These are phyloP conservation scores for Xylariaceae sp. DNA, from an alignment of 2,329 filamentous ascomycete species.

Conservation along the genomic window DNA sequence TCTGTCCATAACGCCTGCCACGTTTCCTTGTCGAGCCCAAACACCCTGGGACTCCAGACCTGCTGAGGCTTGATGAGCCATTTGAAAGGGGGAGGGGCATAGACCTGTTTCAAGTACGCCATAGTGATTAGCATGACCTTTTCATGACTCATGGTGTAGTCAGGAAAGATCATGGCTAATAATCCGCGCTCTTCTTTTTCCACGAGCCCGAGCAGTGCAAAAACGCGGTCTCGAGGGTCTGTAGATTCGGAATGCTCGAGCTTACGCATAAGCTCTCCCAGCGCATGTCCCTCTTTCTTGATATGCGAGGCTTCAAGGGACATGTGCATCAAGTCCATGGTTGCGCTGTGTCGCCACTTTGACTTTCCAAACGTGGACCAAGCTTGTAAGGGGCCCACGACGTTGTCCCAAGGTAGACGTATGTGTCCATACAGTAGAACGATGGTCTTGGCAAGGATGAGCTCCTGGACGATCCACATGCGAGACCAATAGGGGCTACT, in stretches of 20 bases:
- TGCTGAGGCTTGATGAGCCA: constrained; percentile 7
- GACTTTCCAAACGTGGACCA: constrained; percentile 2
- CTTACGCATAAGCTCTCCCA: constrained; percentile 3
- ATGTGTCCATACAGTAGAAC: constrained; percentile 4
- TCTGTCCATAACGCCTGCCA: constrained; percentile 6
- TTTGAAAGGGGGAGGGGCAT: constrained; percentile 2
- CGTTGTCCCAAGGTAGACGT: background rate
- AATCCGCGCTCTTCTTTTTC: constrained; percentile 1
- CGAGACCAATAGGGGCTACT: constrained; percentile 9
- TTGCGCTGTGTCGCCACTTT: constrained; percentile 3
- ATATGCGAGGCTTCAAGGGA: background rate
- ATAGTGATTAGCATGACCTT: constrained; percentile 10
- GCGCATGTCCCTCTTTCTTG: background rate
- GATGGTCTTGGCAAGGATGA: constrained; percentile 7
- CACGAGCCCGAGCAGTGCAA: constrained; percentile 2
- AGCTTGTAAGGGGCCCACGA: background rate
- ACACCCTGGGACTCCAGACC: constrained; percentile 5
- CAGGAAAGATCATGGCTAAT: constrained; percentile 5
- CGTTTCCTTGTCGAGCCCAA: constrained; percentile 5
- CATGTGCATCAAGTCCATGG: background rate
- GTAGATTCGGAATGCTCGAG: constrained; percentile 1
- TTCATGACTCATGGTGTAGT: constrained; percentile 12
- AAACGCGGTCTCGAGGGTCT: constrained; percentile 4
- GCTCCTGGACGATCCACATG: constrained; percentile 10
- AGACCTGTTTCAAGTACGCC: constrained; percentile 11